Evolutionary conservation across 129 eudicot species (phyloP).

Genomic region (Heracleum sosnowskyi): DNA sequence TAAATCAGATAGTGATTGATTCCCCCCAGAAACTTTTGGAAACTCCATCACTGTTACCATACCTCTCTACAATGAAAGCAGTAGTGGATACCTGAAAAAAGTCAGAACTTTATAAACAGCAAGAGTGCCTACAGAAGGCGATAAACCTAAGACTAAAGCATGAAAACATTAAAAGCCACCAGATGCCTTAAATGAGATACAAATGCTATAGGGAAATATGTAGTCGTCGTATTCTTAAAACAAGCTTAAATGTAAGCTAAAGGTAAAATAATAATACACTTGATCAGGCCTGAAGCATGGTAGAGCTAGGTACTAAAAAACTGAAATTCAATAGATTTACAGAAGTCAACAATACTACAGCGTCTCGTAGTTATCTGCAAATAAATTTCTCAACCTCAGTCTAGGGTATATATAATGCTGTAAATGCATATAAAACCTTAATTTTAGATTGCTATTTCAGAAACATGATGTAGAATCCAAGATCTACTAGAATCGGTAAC

Average conservation of each 20-base stretch:
- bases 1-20: neutral
- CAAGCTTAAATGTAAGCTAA: neutral
- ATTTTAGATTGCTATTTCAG: neutral
- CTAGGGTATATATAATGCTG: neutral
- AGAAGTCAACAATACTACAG: neutral
- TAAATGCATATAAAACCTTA: neutral
- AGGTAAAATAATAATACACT: neutral
- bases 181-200: neutral
- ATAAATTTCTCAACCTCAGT: no score
- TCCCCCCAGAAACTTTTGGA: neutral
- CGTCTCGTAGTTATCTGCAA: neutral
- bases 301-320: neutral
- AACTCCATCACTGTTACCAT: neutral
- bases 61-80: constrained; percentile 1
- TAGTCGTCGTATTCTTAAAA: neutral
- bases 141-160: neutral
- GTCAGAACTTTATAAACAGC: neutral
- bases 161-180: neutral
- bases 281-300: neutral
- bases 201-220: neutral
- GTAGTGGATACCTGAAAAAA: neutral
- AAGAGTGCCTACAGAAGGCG: neutral
- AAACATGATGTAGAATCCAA: neutral
- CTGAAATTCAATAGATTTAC: neutral
- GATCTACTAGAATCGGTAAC: neutral